Conservation (phyloP, 345 rosid genomes). For the Hirschfeldia incana region DNA sequence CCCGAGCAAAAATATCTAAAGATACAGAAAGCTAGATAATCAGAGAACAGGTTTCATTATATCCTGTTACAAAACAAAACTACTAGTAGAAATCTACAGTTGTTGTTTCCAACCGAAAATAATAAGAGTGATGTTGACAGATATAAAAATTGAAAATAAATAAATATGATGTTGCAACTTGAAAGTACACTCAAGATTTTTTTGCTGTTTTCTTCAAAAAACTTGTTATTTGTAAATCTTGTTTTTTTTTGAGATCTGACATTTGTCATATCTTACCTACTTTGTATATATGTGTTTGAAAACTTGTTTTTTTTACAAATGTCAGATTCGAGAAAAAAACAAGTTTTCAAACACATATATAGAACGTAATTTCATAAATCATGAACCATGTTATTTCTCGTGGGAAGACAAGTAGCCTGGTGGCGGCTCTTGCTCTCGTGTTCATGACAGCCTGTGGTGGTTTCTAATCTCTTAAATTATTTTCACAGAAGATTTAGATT, state of each 20-base stretch:
- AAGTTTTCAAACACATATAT: neutral
- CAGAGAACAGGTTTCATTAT: neutral
- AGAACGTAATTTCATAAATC: neutral
- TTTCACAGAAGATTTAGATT: too few species aligned
- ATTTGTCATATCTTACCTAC: too few species aligned
- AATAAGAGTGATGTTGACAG: neutral
- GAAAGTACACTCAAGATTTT: slow-evolving; percentile 14
- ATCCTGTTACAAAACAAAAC: neutral
- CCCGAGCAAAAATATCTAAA: neutral
- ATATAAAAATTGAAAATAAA: neutral
- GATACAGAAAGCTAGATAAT: neutral
- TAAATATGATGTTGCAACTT: neutral
- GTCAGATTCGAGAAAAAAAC: neutral
- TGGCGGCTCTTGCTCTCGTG: neutral
- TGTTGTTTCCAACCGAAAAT: neutral
- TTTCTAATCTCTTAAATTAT: neutral
- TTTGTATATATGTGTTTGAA: too few species aligned
- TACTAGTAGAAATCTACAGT: neutral
- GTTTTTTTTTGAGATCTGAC: too few species aligned
- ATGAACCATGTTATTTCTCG: neutral
- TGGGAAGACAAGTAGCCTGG: slow-evolving; percentile 15
- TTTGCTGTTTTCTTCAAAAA: too few species aligned
- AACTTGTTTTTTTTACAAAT: too few species aligned
- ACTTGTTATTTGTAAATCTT: too few species aligned
- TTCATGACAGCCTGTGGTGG: neutral